A percentile compares a stretch with the other conserved stretches of the same genome.
phyloP scores from a whole-genome alignment of 1,139 yeast species.

The Diutina ranongensis region DNA sequence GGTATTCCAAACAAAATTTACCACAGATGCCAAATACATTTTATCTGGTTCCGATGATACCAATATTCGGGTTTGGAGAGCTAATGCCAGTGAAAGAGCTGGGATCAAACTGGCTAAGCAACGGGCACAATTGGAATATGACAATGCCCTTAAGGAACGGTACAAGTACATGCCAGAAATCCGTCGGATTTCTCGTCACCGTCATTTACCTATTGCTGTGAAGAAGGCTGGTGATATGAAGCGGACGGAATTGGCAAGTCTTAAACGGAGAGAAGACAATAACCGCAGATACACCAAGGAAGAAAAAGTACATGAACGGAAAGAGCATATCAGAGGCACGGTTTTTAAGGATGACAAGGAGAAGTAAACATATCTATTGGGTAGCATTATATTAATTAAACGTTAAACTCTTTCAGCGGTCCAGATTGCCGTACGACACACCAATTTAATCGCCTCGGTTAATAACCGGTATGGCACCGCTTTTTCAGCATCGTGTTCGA shows the following conservation, averaged over 20 bases:
- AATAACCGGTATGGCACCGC: conserved; percentile 87
- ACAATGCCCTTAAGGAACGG: conserved; percentile 81
- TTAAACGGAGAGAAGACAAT: conserved; percentile 74
- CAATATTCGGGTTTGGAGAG: conserved; percentile 86
- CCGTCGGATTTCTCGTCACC: conserved; percentile 76
- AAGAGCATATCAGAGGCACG: conserved; percentile 75
- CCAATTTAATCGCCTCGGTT: conserved; percentile 76
- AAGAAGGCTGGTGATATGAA: conserved; percentile 87
- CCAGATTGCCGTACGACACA: conserved; percentile 84
- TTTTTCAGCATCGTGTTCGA: conserved; percentile 79
- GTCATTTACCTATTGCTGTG: conserved; percentile 80
- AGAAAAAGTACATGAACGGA: conserved; percentile 62
- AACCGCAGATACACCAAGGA: conserved; percentile 67
- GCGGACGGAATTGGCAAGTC: conserved; percentile 54
- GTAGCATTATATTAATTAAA: neutral
- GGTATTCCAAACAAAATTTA: conserved; percentile 69
- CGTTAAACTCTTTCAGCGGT: conserved; percentile 67
- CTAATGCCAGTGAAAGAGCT: conserved; percentile 75
- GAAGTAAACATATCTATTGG: neutral
- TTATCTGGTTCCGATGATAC: conserved; percentile 94
- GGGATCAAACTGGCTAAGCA: conserved; percentile 72
- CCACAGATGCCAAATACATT: conserved; percentile 82
- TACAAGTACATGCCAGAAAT: conserved; percentile 96
- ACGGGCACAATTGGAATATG: conserved; percentile 79
- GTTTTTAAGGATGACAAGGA: conserved; percentile 40